A percentile compares a stretch with the other conserved stretches of the same genome.
These are phyloP conservation scores for Scutellaria baicalensis DNA, from an alignment of 257 asterid species.

Conservation along the genomic window DNA sequence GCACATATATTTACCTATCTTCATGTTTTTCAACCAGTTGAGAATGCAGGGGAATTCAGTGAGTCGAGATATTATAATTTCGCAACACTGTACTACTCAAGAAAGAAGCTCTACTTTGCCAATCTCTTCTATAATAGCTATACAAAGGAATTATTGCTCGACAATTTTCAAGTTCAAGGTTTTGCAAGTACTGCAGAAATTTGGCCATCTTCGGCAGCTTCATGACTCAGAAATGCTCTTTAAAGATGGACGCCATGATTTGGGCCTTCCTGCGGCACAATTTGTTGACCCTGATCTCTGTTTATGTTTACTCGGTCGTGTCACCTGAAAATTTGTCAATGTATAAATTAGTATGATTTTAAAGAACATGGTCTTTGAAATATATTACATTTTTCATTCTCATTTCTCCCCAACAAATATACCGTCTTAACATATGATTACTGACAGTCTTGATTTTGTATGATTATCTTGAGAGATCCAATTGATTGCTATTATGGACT, in stretches of 20 bases:
- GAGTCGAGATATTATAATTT: not conserved
- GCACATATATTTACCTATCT: not conserved
- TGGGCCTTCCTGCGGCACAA: slow-evolving; percentile 25
- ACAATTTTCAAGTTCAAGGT: slow-evolving; percentile 1
- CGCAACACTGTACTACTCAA: slow-evolving; percentile 16
- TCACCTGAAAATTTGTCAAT: slow-evolving; percentile 27
- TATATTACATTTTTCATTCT: too few species aligned
- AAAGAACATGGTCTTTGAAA: not conserved
- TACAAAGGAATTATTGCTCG: slow-evolving; percentile 20
- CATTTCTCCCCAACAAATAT: not conserved
- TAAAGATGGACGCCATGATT: slow-evolving; percentile 62
- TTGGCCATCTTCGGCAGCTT: slow-evolving; percentile 17
- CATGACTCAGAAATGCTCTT: slow-evolving; percentile 52
- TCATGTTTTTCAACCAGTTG: not conserved
- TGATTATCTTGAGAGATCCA: not conserved
- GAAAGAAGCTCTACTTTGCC: slow-evolving; percentile 7
- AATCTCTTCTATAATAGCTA: slow-evolving; percentile 16
- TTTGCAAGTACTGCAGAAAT: not conserved
- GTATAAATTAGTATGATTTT: not conserved
- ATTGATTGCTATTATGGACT: not conserved
- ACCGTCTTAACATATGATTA: not conserved
- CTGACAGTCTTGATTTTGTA: not conserved
- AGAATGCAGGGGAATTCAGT: not conserved
- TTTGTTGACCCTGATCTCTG: slow-evolving; percentile 27
- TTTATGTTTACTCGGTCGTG: slow-evolving; percentile 24